These are phyloP conservation scores for Cryoendolithus antarcticus DNA, from an alignment of 2,329 filamentous ascomycete genomes.

Conservation along the genomic window DNA sequence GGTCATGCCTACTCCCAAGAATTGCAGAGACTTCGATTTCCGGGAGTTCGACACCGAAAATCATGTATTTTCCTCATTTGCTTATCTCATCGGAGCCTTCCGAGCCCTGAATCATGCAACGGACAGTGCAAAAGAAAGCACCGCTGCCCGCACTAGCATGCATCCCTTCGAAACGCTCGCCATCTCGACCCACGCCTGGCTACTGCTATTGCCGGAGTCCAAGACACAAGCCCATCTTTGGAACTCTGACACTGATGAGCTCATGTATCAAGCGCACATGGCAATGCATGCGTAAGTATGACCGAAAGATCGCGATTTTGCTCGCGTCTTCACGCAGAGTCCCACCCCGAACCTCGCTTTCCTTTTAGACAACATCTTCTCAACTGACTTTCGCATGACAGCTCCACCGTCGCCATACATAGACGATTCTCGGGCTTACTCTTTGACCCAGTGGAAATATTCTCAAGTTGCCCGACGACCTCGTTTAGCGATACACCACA, in stretches of 20 bases:
- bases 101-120: too few species aligned
- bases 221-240: not conserved
- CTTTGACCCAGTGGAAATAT: conserved; percentile 1
- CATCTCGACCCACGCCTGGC: conserved; percentile 1
- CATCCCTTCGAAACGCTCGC: not conserved
- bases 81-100: conserved; percentile 1
- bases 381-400: not conserved
- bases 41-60: conserved; percentile 1
- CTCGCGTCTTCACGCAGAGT: too few species aligned
- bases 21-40: not conserved
- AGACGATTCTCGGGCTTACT: conserved; percentile 2
- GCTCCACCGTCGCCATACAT: not conserved
- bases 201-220: conserved; percentile 1
- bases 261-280: not conserved
- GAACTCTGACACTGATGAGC: not conserved
- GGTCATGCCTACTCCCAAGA: conserved; percentile 2
- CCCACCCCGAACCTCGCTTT: too few species aligned
- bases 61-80: conserved; percentile 2
- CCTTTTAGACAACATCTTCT: too few species aligned
- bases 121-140: too few species aligned
- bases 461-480: conserved; percentile 2
- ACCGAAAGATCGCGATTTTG: too few species aligned
- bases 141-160: not conserved
- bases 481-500: conserved; percentile 1
- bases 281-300: too few species aligned